Conservation (phyloP, 2,329 filamentous ascomycete genomes). For the Arthrocladium fulminans region DNA sequence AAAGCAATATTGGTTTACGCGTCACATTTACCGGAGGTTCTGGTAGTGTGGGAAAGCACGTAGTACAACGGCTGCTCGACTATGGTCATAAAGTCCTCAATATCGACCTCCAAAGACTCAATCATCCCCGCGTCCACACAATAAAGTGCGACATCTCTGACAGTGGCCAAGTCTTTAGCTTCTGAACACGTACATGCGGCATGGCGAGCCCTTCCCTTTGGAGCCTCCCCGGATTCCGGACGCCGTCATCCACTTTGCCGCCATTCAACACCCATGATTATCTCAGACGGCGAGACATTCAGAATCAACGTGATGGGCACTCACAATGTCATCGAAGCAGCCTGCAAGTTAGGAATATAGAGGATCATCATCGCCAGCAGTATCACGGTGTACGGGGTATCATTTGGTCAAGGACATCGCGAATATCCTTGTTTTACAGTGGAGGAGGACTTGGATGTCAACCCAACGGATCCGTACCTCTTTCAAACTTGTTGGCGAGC, state of each 20-base stretch:
- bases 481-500: conserved; percentile 40
- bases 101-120: conserved; percentile 43
- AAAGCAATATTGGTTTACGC: conserved; percentile 26
- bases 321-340: conserved; percentile 57
- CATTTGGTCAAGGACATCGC: conserved; percentile 50
- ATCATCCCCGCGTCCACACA: conserved; percentile 39
- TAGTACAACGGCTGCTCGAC: conserved; percentile 45
- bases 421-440: conserved; percentile 52
- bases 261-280: conserved; percentile 51
- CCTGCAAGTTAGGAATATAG: conserved; percentile 51
- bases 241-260: conserved; percentile 55
- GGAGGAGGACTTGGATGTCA: conserved; percentile 50
- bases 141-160: conserved; percentile 49
- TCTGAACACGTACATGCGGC: conserved; percentile 49
- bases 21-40: conserved; percentile 49
- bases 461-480: conserved; percentile 55
- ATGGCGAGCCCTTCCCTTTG: conserved; percentile 42
- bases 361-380: conserved; percentile 54
- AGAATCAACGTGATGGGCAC: conserved; percentile 46
- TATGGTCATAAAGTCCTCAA: conserved; percentile 47
- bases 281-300: conserved; percentile 53
- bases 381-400: conserved; percentile 54
- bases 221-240: conserved; percentile 40
- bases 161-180: conserved; percentile 48
- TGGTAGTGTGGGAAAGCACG: conserved; percentile 48